A percentile compares a stretch with the other conserved stretches of the same genome.
Evolutionary conservation across 2,329 filamentous ascomycete species (phyloP).

Genomic region (Coniochaeta prunicola): DNA sequence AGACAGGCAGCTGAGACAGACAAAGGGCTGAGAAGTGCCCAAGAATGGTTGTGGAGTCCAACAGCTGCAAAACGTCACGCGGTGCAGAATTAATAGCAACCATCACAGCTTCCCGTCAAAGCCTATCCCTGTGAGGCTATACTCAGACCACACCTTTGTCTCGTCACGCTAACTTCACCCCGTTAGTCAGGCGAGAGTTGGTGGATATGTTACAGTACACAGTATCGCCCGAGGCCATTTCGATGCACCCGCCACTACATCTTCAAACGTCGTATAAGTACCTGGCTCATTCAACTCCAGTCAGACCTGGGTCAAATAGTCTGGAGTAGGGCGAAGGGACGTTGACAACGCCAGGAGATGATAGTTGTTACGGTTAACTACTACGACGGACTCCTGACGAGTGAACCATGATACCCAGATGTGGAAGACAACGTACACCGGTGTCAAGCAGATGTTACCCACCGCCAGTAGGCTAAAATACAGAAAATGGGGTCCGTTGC

Average conservation of each 20-base stretch:
- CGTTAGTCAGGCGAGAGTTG: slow-evolving; percentile 4
- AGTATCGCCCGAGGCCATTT: neutral
- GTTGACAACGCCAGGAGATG: no score
- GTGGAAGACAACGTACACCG: neutral
- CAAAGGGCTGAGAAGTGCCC: neutral
- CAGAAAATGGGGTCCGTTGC: neutral
- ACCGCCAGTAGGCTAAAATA: neutral
- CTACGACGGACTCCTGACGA: no score
- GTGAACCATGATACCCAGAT: no score
- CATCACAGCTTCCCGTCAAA: slow-evolving; percentile 3
- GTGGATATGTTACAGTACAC: neutral
- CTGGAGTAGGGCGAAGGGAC: neutral
- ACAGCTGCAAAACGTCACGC: slow-evolving; percentile 11
- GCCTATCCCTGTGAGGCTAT: neutral
- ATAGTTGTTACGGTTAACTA: no score
- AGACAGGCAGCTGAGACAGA: neutral
- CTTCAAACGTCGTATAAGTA: neutral
- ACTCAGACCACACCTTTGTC: neutral
- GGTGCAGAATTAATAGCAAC: slow-evolving; percentile 5
- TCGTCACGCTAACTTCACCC: slow-evolving; percentile 1
- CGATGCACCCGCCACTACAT: neutral
- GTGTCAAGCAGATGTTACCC: neutral
- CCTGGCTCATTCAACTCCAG: neutral
- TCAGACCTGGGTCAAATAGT: neutral
- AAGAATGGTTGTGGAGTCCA: slow-evolving; percentile 2